Base-by-base conservation (phyloP, 805 yeast species). In the Tetrapisispora arboricola region DNA sequence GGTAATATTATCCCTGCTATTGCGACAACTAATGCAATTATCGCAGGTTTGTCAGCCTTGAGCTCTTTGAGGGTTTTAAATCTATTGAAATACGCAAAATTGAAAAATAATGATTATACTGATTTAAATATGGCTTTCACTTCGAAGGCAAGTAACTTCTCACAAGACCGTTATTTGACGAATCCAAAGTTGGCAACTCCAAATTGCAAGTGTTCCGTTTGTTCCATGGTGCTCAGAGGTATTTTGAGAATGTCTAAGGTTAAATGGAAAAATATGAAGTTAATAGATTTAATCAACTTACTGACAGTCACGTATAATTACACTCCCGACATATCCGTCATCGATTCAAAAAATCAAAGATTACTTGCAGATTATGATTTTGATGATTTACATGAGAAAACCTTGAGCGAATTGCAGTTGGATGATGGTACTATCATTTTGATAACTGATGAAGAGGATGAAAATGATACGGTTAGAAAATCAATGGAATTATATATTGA, bases 1-100 rank as follows among this genome's bases (percentile, higher is more conserved):
- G 99, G 99, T 6, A 92, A 90, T 60, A 92, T 92, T 52, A 92
- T 92, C 31, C 98, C 99, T 0, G 98, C 98, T 0, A 88, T 94
- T 50, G 97, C 98, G 6, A 92, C 98, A 1, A 90, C 96, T 3
- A 92, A 92, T 60, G 97, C 98, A 1, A 80, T 92, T 12, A 80
- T 92, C 50, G 87, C 96, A 0, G 98, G 98, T 0, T 73, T 86
- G 49, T 81, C 92, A 13, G 79, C 87, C 3, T 58, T 90, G 30
- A 76, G 80, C 29, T 82, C 94, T 0, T 63, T 87, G 36, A 73
- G 75, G 57, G 58, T 76, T 40, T 53, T 81, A 35, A 51, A 49
- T 42, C 52, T 57, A 45, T 47, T 65, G 49, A 51, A 54, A 2
- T 48, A 59, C 22, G 59, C 61, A 2, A 58, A 61, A 12, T 49